These are phyloP conservation scores for Skeletonema menzelii DNA, from an alignment of 108 stramenopile genomes.

Conservation along the genomic window DNA sequence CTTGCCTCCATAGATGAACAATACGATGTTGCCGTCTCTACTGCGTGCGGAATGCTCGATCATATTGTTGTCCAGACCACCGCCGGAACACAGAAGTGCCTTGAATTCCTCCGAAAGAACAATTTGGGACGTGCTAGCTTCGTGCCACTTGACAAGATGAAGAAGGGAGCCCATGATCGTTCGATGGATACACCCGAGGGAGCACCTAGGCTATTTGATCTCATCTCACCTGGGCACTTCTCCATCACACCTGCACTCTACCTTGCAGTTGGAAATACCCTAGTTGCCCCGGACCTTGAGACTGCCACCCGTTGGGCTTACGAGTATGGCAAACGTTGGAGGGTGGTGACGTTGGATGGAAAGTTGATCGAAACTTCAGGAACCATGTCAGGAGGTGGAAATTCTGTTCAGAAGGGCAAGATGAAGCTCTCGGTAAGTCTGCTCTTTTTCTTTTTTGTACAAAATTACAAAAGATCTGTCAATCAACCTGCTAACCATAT, in stretches of 20 bases:
- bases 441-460: not conserved
- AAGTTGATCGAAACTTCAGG: conserved; percentile 97
- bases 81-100: conserved; percentile 90
- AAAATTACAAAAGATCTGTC: not conserved
- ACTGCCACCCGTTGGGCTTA: conserved; percentile 93
- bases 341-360: conserved; percentile 94
- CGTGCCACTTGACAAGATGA: conserved; percentile 93
- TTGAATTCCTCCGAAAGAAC: conserved; percentile 89
- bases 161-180: conserved; percentile 87
- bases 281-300: conserved; percentile 95
- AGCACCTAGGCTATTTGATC: conserved; percentile 92
- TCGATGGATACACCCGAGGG: conserved; percentile 84
- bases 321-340: conserved; percentile 86
- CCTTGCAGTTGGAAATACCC: conserved; percentile 93
- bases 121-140: conserved; percentile 95
- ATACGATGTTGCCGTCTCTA: conserved; percentile 97
- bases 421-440: conserved; percentile 82
- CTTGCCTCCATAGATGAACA: conserved; percentile 87
- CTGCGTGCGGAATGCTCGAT: conserved; percentile 93
- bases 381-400: conserved; percentile 99
- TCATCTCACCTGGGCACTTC: conserved; percentile 70
- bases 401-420: conserved; percentile 72
- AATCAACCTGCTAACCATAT: not conserved
- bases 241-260: conserved; percentile 91
- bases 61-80: conserved; percentile 97